These are phyloP conservation scores for Epicoccum nigrum DNA, from an alignment of 2,329 filamentous ascomycete genomes.

Conservation along the genomic window DNA sequence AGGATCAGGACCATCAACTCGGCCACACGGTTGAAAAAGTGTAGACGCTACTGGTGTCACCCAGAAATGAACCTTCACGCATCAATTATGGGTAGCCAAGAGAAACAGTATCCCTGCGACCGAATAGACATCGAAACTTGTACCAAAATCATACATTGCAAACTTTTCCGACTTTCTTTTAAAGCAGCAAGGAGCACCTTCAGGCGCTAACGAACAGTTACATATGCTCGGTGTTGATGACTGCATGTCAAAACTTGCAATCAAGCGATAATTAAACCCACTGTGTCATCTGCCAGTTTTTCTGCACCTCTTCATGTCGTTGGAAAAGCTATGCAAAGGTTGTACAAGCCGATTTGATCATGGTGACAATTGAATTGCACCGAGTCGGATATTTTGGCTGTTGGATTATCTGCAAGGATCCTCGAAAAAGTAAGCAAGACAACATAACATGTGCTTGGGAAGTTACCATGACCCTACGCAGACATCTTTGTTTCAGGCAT, in stretches of 20 bases:
- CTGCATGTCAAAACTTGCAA: too few relatives aligned
- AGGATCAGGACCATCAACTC: slow-evolving; percentile 11
- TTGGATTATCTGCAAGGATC: not conserved
- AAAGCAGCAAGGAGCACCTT: slow-evolving; percentile 3
- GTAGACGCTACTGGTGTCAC: not conserved
- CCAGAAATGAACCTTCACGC: slow-evolving; percentile 7
- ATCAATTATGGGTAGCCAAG: not conserved
- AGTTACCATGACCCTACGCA: too few relatives aligned
- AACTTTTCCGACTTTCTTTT: not conserved
- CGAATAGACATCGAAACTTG: not conserved
- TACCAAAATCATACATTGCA: slow-evolving; percentile 2
- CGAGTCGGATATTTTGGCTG: not conserved
- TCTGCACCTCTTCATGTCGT: too few relatives aligned
- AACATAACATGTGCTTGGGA: too few relatives aligned
- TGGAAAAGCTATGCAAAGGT: too few relatives aligned
- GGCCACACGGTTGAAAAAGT: slow-evolving; percentile 15
- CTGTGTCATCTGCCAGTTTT: too few relatives aligned
- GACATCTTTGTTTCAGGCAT: too few relatives aligned
- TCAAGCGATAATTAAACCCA: too few relatives aligned
- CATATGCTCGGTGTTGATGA: too few relatives aligned
- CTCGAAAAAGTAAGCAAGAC: too few relatives aligned
- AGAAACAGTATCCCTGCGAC: slow-evolving; percentile 3
- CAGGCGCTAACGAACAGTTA: too few relatives aligned
- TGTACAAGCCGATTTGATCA: not conserved
- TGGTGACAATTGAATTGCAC: slow-evolving; percentile 13